phyloP scores from a whole-genome alignment of 805 yeast genomes.

The Helenozyma baotianmanensis region DNA sequence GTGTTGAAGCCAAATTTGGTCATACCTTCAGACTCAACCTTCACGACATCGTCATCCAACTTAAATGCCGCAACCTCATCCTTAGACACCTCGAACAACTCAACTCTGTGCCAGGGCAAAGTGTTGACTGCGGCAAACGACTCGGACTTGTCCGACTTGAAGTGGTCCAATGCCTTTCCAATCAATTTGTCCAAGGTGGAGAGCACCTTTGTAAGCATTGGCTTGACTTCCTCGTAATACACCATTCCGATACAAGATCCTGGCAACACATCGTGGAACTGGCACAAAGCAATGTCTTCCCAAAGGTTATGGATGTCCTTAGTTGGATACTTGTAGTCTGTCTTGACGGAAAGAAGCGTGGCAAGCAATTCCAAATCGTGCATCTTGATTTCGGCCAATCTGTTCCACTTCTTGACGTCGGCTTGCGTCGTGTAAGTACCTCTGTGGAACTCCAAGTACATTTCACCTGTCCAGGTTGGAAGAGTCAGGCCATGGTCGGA shows the following conservation, averaged over 20 bases:
- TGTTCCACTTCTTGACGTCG: slow-evolving; percentile 72
- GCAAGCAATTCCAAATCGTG: slow-evolving; percentile 86
- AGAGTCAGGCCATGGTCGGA: slow-evolving; percentile 64
- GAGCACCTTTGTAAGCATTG: slow-evolving; percentile 61
- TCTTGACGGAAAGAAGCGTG: slow-evolving; percentile 59
- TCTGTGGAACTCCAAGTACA: slow-evolving; percentile 91
- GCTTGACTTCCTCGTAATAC: slow-evolving; percentile 74
- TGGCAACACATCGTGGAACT: slow-evolving; percentile 97
- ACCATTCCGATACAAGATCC: slow-evolving; percentile 95
- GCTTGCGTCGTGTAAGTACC: slow-evolving; percentile 98
- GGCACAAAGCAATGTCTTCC: slow-evolving; percentile 87
- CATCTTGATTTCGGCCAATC: slow-evolving; percentile 67
- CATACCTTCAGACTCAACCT: slow-evolving; percentile 3
- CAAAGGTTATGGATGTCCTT: slow-evolving; percentile 65
- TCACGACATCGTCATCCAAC: slow-evolving; percentile 4
- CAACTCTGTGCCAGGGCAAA: slow-evolving; percentile 59
- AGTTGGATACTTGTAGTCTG: slow-evolving; percentile 66
- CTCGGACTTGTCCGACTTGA: slow-evolving; percentile 1
- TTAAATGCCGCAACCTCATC: slow-evolving; percentile 12
- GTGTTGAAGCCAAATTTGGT: slow-evolving; percentile 12
- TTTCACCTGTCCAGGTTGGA: slow-evolving; percentile 91
- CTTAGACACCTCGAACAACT: slow-evolving; percentile 34
- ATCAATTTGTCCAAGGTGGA: slow-evolving; percentile 50
- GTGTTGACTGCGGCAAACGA: slow-evolving; percentile 40
- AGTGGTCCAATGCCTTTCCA: slow-evolving; percentile 37